Base-by-base conservation (phyloP, 148 eudicot genomes). In the Vaccinium corymbosum region DNA sequence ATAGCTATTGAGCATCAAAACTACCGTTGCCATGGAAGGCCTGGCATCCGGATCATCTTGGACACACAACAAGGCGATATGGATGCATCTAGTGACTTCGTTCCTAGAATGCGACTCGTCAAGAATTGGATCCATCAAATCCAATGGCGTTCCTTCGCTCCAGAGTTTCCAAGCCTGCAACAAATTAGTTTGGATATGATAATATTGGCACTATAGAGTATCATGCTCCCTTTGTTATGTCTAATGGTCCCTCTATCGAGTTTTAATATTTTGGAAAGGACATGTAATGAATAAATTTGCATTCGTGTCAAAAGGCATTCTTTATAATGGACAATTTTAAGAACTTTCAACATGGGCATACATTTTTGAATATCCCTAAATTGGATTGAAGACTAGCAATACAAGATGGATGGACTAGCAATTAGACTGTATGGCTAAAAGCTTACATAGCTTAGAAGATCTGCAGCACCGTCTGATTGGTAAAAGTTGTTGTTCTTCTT, bases 71-170 rank as follows among this genome's bases (percentile, higher is more conserved):
- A 89, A 81, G 1, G 85, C 89, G 16, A 89, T 72, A 46, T 90
- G 87, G 6, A 88, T 83, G 22, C 88, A 90, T 83, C 94, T 88
- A 46, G 80, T 42, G 8, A 87, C 90, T 76, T 90, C 89, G 56
- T 75, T 66, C 14, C 70, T 55, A 3, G 84, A 76, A 64, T 75
- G 71, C 6, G 89, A 78, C 8, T 78, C 76, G 56, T 35, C 62
- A 38, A 88, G 71, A 42, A 74, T 72, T 46, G 88, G 88, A 82
- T 88, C 91, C 50, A 89, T 27, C 32, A 88, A 46, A 2, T 86
- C 86, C 72, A 84, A 66, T 1, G 85, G 35, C 5, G 8, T 75
- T 57, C 82, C 83, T 0, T 82, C 81, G 20, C 64, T 83, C 89
- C 87, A 86, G 8, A 76, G 59, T 68, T 64, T 84, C 91, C 91